Evolutionary conservation across 495 filamentous ascomycete genomes (phyloP), one percentile per base, ranked within the genome.

Genomic region (Chaetomium tenue): DNA sequence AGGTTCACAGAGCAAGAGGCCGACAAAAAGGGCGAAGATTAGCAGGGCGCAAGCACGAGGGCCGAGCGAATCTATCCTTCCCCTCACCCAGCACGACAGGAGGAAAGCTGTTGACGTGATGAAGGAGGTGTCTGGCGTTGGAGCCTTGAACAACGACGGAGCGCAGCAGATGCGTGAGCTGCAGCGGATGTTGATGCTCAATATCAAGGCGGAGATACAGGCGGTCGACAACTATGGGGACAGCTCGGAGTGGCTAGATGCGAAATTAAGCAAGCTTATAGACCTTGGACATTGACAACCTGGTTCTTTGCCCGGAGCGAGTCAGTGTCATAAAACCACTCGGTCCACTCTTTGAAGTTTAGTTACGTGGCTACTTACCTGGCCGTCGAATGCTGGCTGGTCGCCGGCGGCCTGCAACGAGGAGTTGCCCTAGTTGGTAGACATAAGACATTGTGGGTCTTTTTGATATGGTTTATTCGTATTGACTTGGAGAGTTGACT

Each of bases 181-280:
- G 66, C 93, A 96, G 76, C 74, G 82, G 5, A 97, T 98, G 92
- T 73, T 98, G 53, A 85, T 96, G 79, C 71, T 96, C 58, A 89
- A 90, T 68, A 64, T 91, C 58, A 98, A 98, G 72, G 91, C 88
- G 2, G 94, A 98, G 76, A 93, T 94, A 64, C 91, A 98, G 77
- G 80, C 89, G 11, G 78, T 97, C 59, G 91, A 91, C 63, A 79
- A 84, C 22, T 72, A 76, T 28, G 81, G 82, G 0, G 83, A 87
- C 16, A 71, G 94, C 42, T 83, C 84, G 18, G 61, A 70, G 1
- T 93, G 91, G 90, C 77, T 94, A 58, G 82, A 90, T 63, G 66
- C 70, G 44, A 76, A 72, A 52, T 66, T 83, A 15, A 28, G 3
- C 16, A 57, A 37, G 9, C 33, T 1, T 37, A 12, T 37, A 37